phyloP scores from a whole-genome alignment of 2,329 filamentous ascomycete genomes.

The Scortechinia acanthostroma region DNA sequence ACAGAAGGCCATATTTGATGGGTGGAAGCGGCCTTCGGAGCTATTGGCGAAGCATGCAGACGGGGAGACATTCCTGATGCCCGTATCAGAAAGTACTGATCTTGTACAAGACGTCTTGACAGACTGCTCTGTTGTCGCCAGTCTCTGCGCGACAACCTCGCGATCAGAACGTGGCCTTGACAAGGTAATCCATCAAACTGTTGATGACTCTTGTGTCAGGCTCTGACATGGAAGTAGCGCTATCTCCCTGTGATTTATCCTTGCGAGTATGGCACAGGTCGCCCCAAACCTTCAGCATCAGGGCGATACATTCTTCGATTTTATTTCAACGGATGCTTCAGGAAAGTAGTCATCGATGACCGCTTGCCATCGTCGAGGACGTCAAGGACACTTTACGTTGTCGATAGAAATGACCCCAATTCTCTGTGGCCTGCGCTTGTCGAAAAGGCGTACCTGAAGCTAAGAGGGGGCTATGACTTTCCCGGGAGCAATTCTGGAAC shows the following conservation, averaged over 20 bases:
- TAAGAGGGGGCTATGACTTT: constrained; percentile 93
- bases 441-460: constrained; percentile 93
- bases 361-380: constrained; percentile 73
- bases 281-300: too few species aligned
- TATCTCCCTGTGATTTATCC: not conserved
- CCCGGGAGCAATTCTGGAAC: constrained; percentile 95
- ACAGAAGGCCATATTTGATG: constrained; percentile 71
- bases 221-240: too few species aligned
- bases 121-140: constrained; percentile 94
- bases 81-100: constrained; percentile 38
- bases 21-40: constrained; percentile 74
- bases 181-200: too few species aligned
- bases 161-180: constrained; percentile 62
- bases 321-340: constrained; percentile 89
- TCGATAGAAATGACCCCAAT: constrained; percentile 75
- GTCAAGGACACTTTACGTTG: constrained; percentile 73
- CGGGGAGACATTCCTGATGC: not conserved
- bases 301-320: constrained; percentile 90
- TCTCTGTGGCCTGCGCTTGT: constrained; percentile 86
- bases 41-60: constrained; percentile 37
- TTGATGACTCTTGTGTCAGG: too few species aligned
- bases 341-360: constrained; percentile 83
- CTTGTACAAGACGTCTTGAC: constrained; percentile 92
- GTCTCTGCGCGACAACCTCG: constrained; percentile 75
- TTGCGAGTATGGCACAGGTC: not conserved